Evolutionary conservation across 495 filamentous ascomycete species (phyloP).

Genomic region (Endocarpon pusillum): DNA sequence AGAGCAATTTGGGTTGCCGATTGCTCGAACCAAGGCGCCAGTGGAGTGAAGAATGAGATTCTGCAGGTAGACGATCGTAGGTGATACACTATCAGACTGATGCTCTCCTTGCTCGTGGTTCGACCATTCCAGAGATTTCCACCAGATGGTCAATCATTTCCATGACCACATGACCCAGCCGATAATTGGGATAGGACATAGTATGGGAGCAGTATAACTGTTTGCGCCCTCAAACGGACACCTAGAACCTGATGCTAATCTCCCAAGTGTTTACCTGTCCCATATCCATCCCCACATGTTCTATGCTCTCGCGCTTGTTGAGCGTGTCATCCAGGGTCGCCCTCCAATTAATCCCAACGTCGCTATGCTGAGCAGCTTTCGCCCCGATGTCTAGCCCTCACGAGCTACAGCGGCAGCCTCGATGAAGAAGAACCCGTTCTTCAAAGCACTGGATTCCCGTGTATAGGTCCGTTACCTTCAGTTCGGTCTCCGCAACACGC

Average conservation of each 20-base stretch:
- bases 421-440: too few species aligned
- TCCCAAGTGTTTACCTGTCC: constrained; percentile 25
- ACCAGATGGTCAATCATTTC: constrained; percentile 59
- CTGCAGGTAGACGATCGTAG: constrained; percentile 47
- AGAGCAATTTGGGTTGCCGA: constrained; percentile 63
- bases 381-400: constrained; percentile 41
- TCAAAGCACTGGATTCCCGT: constrained; percentile 48
- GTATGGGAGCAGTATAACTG: constrained; percentile 52
- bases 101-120: constrained; percentile 39
- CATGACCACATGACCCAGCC: constrained; percentile 54
- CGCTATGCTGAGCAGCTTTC: constrained; percentile 22
- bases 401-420: too few species aligned
- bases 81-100: constrained; percentile 6
- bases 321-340: constrained; percentile 41
- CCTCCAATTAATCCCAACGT: constrained; percentile 11
- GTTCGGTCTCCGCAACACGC: constrained; percentile 31
- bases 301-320: constrained; percentile 44
- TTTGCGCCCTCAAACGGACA: constrained; percentile 8
- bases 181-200: constrained; percentile 61
- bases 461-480: constrained; percentile 32
- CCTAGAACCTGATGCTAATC: too few species aligned
- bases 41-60: constrained; percentile 47
- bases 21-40: constrained; percentile 47
- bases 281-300: constrained; percentile 58
- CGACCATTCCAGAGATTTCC: constrained; percentile 61